Evolutionary conservation across 2,329 filamentous ascomycete genomes (phyloP).

Genomic region (Fusarium papillatum): DNA sequence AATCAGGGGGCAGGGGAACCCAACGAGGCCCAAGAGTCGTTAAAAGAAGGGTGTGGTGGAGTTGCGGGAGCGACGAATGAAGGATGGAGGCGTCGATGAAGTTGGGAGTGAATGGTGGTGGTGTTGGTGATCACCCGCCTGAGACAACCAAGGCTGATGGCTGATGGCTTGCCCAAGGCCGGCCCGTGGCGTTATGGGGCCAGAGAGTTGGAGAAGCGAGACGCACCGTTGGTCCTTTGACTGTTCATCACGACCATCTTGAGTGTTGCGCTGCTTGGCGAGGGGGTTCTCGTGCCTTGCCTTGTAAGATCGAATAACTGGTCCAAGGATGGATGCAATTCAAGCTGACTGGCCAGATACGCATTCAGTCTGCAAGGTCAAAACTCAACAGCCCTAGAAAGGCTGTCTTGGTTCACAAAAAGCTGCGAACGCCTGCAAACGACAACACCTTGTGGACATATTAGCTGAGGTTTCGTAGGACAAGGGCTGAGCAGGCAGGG

Average conservation of each 20-base stretch:
- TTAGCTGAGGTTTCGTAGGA: constrained; percentile 11
- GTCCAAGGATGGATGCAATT: constrained; percentile 14
- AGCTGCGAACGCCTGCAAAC: constrained; percentile 33
- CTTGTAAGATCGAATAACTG: constrained; percentile 9
- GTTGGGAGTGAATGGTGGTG: constrained; percentile 34
- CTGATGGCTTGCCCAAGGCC: constrained; percentile 24
- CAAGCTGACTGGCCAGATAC: constrained; percentile 10
- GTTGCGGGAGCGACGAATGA: constrained; percentile 33
- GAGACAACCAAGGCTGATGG: constrained; percentile 42
- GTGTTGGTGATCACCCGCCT: constrained; percentile 45
- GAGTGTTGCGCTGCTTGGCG: constrained; percentile 15
- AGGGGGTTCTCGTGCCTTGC: constrained; percentile 16
- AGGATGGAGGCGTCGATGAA: constrained; percentile 32
- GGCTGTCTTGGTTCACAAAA: constrained; percentile 11
- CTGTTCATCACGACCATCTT: background rate
- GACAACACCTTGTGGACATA: constrained; percentile 4
- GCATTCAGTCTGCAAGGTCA: constrained; percentile 10
- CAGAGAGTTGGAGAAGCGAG: constrained; percentile 18
- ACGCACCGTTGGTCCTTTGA: background rate
- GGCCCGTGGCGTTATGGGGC: constrained; percentile 30
- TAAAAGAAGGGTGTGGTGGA: constrained; percentile 30
- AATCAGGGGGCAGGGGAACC: constrained; percentile 18
- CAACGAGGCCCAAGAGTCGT: constrained; percentile 12
- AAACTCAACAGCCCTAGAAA: constrained; percentile 21
- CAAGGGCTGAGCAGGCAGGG: constrained; percentile 24